phyloP scores from a whole-genome alignment of 2,329 filamentous ascomycete species.

The Phaeomoniella chlamydospora region DNA sequence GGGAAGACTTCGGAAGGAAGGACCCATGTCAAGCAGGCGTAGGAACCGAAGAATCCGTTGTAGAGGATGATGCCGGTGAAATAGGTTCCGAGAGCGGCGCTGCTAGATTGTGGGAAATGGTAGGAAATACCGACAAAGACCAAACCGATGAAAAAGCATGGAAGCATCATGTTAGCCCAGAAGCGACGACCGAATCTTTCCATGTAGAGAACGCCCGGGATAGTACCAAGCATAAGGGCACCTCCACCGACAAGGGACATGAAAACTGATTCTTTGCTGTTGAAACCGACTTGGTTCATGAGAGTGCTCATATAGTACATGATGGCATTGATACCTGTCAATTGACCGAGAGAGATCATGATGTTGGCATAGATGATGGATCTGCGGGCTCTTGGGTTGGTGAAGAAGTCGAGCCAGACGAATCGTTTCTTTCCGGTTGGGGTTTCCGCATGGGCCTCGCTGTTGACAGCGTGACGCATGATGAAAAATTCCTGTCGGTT shows the following conservation, averaged over 20 bases:
- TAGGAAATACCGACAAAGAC: constrained; percentile 52
- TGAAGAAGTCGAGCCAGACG: constrained; percentile 63
- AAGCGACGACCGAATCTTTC: constrained; percentile 58
- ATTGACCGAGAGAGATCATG: constrained; percentile 56
- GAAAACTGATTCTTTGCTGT: constrained; percentile 48
- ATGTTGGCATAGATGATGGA: constrained; percentile 54
- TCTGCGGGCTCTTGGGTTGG: constrained; percentile 50
- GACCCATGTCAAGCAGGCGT: constrained; percentile 51
- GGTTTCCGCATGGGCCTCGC: constrained; percentile 38
- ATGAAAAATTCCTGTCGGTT: constrained; percentile 56
- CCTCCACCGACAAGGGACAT: constrained; percentile 63
- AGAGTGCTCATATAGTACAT: constrained; percentile 60
- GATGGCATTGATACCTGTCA: constrained; percentile 42
- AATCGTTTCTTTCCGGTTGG: constrained; percentile 40
- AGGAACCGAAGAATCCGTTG: constrained; percentile 54
- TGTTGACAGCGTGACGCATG: constrained; percentile 51
- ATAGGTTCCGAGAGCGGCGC: constrained; percentile 44
- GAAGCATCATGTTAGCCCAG: constrained; percentile 60
- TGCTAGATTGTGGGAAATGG: constrained; percentile 28
- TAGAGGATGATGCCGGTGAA: constrained; percentile 54
- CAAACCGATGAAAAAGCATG: constrained; percentile 56
- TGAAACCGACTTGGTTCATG: constrained; percentile 55
- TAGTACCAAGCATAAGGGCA: constrained; percentile 50
- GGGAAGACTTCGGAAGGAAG: constrained; percentile 57
- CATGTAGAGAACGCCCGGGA: constrained; percentile 57